Evolutionary conservation across 1,284 basidiomycete species (phyloP), one percentile per base, ranked within the genome.

Genomic region (Ustilago hordei): DNA sequence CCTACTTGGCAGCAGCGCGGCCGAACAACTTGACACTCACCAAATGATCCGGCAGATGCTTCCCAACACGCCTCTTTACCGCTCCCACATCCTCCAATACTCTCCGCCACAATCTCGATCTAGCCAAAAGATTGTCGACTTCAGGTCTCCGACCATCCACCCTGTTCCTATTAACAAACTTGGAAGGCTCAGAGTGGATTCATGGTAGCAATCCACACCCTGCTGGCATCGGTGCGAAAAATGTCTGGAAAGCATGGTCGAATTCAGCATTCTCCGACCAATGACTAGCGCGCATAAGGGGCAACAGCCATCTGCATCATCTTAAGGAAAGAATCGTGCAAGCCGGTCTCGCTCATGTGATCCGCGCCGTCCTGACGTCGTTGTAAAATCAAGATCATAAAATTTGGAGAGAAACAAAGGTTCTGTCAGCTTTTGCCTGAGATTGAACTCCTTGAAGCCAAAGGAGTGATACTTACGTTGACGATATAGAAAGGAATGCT

Each of bases 271-370:
- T 15, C 11, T 41, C 7, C 7, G n/a, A 19, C 43, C 23, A 28
- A 19, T 8, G 2, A n/a, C 11, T 38, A 75, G 17, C 64, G 64
- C 4, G 73, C 75, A n/a, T 74, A 78, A 6, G 70, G 75, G 4
- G 77, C 69, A 8, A 74, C 74, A 2, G 77, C 77, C 77, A 79
- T 79, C 64, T 76, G 66, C 61, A 79, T 70, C 77, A 79, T 79
- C 57, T 74, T 72, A 23, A 79, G 64, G 60, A 79, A 70, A 0
- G 63, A 64, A 3, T 61, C 66, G 59, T 79, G 74, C 6, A 59
- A 57, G 47, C 77, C 77, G 1, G 67, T 68, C 58, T 74, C 73
- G 67, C 70, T 76, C 72, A 74, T 70, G 45, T 79, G 77, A 23
- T 79, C 77, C 9, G 64, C 61, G 13, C 77, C 77, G 45, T 79